Evolutionary conservation across 805 yeast genomes (phyloP).

Genomic region (Starmerella ratchasimensis): DNA sequence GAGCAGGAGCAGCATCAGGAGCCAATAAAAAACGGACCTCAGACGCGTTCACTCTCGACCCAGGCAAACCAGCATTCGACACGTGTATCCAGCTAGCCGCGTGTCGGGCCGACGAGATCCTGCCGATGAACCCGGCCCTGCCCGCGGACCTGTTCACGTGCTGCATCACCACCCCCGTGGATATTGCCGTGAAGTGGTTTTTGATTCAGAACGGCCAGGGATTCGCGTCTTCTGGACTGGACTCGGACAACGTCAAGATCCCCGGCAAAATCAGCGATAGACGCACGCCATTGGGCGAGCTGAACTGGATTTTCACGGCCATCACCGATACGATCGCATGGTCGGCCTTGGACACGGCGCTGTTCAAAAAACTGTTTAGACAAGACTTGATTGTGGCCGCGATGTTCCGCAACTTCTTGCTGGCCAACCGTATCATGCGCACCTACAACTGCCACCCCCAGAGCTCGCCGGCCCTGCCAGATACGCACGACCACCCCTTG

Average conservation of each 20-base stretch:
- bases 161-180: constrained; percentile 90
- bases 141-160: constrained; percentile 96
- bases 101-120: constrained; percentile 67
- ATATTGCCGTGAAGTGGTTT: constrained; percentile 83
- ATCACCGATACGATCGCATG: constrained; percentile 97
- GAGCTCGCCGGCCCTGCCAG: constrained; percentile 86
- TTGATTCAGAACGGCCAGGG: constrained; percentile 53
- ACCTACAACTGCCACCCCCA: constrained; percentile 86
- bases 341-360: constrained; percentile 76
- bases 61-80: constrained; percentile 43
- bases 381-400: constrained; percentile 97
- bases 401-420: constrained; percentile 74
- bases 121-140: constrained; percentile 85
- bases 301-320: constrained; percentile 96
- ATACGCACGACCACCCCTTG: constrained; percentile 69
- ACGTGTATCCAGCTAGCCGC: constrained; percentile 93
- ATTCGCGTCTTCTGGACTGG: constrained; percentile 28
- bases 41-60: too few relatives aligned
- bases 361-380: constrained; percentile 79
- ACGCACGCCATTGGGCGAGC: constrained; percentile 87
- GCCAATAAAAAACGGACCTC: constrained; percentile 22
- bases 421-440: constrained; percentile 91
- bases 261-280: constrained; percentile 90
- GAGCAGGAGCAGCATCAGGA: not conserved
- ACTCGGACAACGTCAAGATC: constrained; percentile 37